Evolutionary conservation across 2,329 filamentous ascomycete species (phyloP), one percentile per base, ranked within the genome.

Genomic region (Cryphonectria parasitica): DNA sequence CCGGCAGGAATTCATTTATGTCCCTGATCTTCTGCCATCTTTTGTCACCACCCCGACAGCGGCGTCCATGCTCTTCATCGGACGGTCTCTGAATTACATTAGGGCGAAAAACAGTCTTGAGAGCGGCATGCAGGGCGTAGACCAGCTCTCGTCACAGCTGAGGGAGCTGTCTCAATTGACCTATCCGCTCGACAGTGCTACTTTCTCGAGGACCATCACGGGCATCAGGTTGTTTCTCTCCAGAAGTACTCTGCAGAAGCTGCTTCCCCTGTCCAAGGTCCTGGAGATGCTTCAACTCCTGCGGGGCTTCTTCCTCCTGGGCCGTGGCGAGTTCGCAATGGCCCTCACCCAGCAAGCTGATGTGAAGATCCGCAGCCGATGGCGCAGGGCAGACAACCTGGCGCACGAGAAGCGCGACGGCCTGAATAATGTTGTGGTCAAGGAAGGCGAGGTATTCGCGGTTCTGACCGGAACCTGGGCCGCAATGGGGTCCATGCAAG

Each of bases 251-350:
- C 83, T 98, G 3, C 94, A 95, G 67, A 91, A 92, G 76, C 85
- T 98, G 0, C 81, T 99, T 3, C 96, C 96, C 0, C 83, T 94
- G 7, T 85, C 88, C 15, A 92, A 89, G 75, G 94, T 97, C 4
- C 83, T 93, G 7, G 91, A 96, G 74, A 89, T 92, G 65, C 83
- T 98, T 19, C 88, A 89, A 39, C 84, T 98, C 11, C 85, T 98
- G 0, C 88, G 95, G 64, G 91, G 96, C 69, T 98, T 97, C 80
- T 93, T 98, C 75, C 86, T 99, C 2, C 86, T 99, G 0, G 91
- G 92, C 0, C 88, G 93, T 45, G 95, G 95, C 67, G 96, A 98
- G 79, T 99, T 99, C 79, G 94, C 95, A 28, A 90, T 96, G 81
- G 91, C 92, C 0, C 82, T 99, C 36, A 93, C 97, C 0, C 88